Base-by-base conservation (phyloP, 257 asterid genomes). In the Ocimum tenuiflorum region DNA sequence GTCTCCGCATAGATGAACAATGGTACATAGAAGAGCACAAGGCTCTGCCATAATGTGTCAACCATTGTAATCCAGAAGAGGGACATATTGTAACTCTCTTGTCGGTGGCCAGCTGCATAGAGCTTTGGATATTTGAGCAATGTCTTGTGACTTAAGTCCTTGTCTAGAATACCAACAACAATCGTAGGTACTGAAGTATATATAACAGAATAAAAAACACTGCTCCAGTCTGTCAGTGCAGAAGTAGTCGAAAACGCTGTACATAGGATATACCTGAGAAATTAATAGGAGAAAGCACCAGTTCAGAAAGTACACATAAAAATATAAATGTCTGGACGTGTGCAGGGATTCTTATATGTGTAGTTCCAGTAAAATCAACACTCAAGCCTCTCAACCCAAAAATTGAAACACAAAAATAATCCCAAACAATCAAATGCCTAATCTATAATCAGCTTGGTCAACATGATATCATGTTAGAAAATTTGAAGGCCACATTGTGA, bases 41-140 rank as follows among this genome's bases (percentile, higher is more conserved):
- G 96, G 71, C 99, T 94, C 85, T 94, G 99, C 99, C 99, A 94
- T 33, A 94, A 79, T 0, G 90, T 94, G 83, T 94, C 99, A 6
- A 79, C 50, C 99, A 94, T 94, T 48, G 96, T 94, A 73, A 90
- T 67, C 99, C 99, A 94, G 76, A 90, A 94, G 59, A 94, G 94
- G 56, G 82, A 68, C 91, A 88, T 73, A 73, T 80, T 94, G 85
- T 94, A 94, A 77, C 96, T 83, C 87, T 90, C 99, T 42, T 90
- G 94, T 29, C 96, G 87, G 72, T 88, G 79, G 68, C 99, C 99
- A 17, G 95, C 81, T n/a, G 86, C 83, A 76, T 94, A 94, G 60
- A 94, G 96, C 84, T 90, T 90, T 33, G 99, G 99, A 78, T 90
- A 83, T 74, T 75, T 77, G 71, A 94, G 91, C 59, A 94, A 67